phyloP scores from a whole-genome alignment of 495 filamentous ascomycete species.

The Penicillium antarcticum region DNA sequence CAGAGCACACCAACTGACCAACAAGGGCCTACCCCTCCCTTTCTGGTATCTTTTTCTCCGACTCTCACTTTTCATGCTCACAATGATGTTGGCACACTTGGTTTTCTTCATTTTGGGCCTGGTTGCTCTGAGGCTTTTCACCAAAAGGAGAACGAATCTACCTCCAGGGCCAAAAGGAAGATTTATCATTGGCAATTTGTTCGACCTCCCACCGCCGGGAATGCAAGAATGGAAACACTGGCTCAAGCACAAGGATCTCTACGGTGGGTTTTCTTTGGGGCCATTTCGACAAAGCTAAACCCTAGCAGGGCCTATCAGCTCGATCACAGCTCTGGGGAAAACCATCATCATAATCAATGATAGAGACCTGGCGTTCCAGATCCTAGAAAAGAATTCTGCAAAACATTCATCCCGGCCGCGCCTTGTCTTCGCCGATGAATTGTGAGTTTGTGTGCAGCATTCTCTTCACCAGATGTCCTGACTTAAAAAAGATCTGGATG shows the following conservation, averaged over 20 bases:
- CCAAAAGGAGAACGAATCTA: conserved; percentile 7
- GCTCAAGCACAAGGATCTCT: conserved; percentile 49
- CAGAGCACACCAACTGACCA: no score
- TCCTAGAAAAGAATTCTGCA: conserved; percentile 43
- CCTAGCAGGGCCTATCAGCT: conserved; percentile 40
- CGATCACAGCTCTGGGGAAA: conserved; percentile 43
- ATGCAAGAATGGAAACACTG: conserved; percentile 44
- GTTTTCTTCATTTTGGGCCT: no score
- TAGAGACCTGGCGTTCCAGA: conserved; percentile 30
- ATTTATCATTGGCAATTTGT: conserved; percentile 47
- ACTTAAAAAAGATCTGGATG: conserved; percentile 9
- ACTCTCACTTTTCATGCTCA: no score
- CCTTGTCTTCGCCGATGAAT: conserved; percentile 29
- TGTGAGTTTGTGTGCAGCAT: conserved; percentile 16
- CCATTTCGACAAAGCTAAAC: background rate
- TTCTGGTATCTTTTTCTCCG: no score
- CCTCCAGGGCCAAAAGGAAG: conserved; percentile 45
- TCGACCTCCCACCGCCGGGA: conserved; percentile 40
- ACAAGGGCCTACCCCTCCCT: no score
- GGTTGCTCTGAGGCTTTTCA: no score
- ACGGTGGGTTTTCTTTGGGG: conserved; percentile 22
- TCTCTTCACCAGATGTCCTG: background rate
- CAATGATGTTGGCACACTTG: no score
- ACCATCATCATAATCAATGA: conserved; percentile 49
- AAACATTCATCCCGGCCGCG: conserved; percentile 40